Evolutionary conservation across 495 filamentous ascomycete species (phyloP).

Genomic region (Parmelia sp.): DNA sequence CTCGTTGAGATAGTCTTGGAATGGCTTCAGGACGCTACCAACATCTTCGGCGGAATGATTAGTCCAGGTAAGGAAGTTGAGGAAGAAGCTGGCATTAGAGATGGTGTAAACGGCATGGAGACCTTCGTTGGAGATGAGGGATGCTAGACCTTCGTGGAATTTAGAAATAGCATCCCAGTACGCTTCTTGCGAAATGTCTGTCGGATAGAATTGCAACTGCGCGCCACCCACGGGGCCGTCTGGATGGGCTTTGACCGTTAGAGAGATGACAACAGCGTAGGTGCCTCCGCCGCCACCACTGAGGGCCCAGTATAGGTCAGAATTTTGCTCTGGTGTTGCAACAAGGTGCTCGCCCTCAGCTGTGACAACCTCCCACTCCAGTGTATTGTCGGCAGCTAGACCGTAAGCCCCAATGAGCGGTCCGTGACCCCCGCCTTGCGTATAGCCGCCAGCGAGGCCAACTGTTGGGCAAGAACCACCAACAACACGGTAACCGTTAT

Average conservation of each 20-base stretch:
- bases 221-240: slow-evolving; percentile 4
- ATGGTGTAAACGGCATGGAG: no score
- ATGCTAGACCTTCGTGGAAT: slow-evolving; percentile 32
- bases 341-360: neutral
- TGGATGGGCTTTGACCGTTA: slow-evolving; percentile 41
- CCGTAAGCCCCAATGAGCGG: neutral
- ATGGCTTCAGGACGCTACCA: slow-evolving; percentile 33
- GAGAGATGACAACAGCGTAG: slow-evolving; percentile 54
- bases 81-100: no score
- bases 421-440: neutral
- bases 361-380: slow-evolving; percentile 4
- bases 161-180: slow-evolving; percentile 32
- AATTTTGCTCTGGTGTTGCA: neutral
- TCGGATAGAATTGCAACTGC: slow-evolving; percentile 5
- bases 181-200: slow-evolving; percentile 24
- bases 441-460: slow-evolving; percentile 34
- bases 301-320: slow-evolving; percentile 3
- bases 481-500: neutral
- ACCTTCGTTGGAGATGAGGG: no score
- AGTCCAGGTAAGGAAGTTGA: no score
- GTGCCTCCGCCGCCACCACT: slow-evolving; percentile 53
- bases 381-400: neutral
- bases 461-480: slow-evolving; percentile 20
- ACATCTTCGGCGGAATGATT: no score
- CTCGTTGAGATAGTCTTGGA: no score